Evolutionary conservation across 1,139 yeast genomes (phyloP), one percentile per base, ranked within the genome.

Genomic region (Candida sp.): DNA sequence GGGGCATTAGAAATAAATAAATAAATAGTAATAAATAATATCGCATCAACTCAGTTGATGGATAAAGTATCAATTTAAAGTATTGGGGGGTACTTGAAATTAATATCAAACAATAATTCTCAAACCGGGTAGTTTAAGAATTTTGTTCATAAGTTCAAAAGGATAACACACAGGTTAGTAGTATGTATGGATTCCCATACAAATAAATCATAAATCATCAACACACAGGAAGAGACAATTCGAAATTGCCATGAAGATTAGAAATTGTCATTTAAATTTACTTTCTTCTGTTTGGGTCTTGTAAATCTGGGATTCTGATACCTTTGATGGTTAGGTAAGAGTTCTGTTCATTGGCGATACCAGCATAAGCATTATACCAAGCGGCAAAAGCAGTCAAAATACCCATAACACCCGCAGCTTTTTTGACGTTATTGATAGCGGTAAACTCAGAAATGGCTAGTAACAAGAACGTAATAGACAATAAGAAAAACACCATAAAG

Each of bases 321-420:
- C 85, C 82, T 56, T 71, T 75, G 41, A 83, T 74, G 25, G 77
- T 68, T 44, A 87, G 46, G 64, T 85, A 87, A 33, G 88, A 72
- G 68, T 85, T 89, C 63, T 79, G 86, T 55, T 66, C 68, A 51
- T 77, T 86, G 41, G 95, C 87, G 44, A 89, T 64, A 81, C 96
- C 96, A 12, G 96, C 95, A 55, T 80, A 87, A 5, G 96, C 96
- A 61, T 87, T 87, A 61, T 88, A 89, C 91, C 93, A 89, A 11
- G 95, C 95, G 43, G 80, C 62, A 54, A 86, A 79, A 1, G 96
- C 87, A 34, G 91, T 82, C 33, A 88, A 62, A n/a, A 89, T 59
- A 35, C 96, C 97, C 47, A 86, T 68, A 27, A 84, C 84, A 51
- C 97, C 97, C 35, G 82, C 96, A 21, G 93, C 95, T 56, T 72